These are phyloP conservation scores for Bimuria novae-zelandiae DNA, from an alignment of 2,329 filamentous ascomycete genomes.

Conservation along the genomic window DNA sequence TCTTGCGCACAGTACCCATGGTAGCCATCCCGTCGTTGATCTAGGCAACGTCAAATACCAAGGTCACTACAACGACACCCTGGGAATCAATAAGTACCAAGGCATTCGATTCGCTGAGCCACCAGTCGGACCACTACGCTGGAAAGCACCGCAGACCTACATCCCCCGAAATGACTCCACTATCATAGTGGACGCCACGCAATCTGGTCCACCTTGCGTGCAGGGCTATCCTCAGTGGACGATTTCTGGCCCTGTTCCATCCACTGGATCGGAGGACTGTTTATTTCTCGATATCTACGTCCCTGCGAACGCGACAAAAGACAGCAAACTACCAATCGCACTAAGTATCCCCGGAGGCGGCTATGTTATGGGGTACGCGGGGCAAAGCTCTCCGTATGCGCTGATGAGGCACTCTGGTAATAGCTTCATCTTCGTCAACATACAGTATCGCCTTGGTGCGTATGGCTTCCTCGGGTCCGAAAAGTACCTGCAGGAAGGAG, in stretches of 20 bases:
- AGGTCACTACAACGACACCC: conserved; percentile 16
- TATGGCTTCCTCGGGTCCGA: conserved; percentile 65
- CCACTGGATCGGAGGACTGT: conserved; percentile 36
- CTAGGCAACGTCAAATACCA: conserved; percentile 20
- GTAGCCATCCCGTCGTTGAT: conserved; percentile 10
- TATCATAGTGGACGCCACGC: conserved; percentile 30
- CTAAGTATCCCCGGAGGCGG: conserved; percentile 42
- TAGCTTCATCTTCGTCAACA: conserved; percentile 58
- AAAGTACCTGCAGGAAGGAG: conserved; percentile 55
- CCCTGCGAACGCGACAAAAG: conserved; percentile 25
- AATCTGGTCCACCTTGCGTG: conserved; percentile 29
- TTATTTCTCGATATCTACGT: conserved; percentile 38
- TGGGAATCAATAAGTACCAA: conserved; percentile 20
- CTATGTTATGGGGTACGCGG: conserved; percentile 31
- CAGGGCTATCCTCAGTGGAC: conserved; percentile 27
- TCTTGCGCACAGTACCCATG: neutral
- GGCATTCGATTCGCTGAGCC: conserved; percentile 34
- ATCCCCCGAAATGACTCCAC: conserved; percentile 20
- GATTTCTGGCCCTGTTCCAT: conserved; percentile 1
- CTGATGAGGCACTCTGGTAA: conserved; percentile 37
- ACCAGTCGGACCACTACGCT: conserved; percentile 35
- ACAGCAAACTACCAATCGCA: conserved; percentile 35
- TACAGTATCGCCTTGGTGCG: conserved; percentile 65
- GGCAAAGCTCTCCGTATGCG: conserved; percentile 22
- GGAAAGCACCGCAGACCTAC: conserved; percentile 36